Conservation (phyloP, 108 stramenopile genomes). For the Schizochytrium sp. region DNA sequence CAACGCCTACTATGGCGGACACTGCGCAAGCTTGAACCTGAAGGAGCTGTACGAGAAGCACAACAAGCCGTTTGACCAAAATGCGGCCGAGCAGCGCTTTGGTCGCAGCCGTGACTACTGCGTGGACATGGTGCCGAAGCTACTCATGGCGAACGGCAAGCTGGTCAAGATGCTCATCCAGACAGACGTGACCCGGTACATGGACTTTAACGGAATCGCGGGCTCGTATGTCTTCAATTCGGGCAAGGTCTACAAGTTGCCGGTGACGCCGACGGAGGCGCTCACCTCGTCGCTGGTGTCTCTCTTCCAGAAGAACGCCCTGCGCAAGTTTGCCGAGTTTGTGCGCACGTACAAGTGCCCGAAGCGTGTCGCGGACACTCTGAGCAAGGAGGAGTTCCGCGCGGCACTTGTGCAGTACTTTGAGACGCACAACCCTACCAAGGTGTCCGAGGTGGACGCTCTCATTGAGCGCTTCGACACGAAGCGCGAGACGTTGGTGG, state of each 20-base stretch:
- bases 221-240: slow-evolving; percentile 91
- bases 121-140: slow-evolving; percentile 96
- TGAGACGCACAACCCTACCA: neutral
- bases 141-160: slow-evolving; percentile 98
- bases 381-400: neutral
- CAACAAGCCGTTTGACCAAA: slow-evolving; percentile 66
- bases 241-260: slow-evolving; percentile 64
- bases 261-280: slow-evolving; percentile 83
- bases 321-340: slow-evolving; percentile 90
- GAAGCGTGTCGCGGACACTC: neutral
- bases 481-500: neutral
- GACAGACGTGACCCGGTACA: slow-evolving; percentile 91
- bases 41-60: slow-evolving; percentile 69
- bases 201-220: slow-evolving; percentile 91
- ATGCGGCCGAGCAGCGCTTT: slow-evolving; percentile 26
- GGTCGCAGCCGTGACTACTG: slow-evolving; percentile 92
- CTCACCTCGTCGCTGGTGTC: slow-evolving; percentile 82
- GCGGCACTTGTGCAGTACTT: neutral
- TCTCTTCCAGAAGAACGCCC: slow-evolving; percentile 91
- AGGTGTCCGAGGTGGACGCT: neutral
- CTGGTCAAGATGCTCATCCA: slow-evolving; percentile 95
- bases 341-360: slow-evolving; percentile 69
- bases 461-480: neutral
- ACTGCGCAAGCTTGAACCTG: slow-evolving; percentile 91
- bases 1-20: slow-evolving; percentile 95